Conservation (phyloP, 1,284 basidiomycete genomes). For the Phlebopus sp. region DNA sequence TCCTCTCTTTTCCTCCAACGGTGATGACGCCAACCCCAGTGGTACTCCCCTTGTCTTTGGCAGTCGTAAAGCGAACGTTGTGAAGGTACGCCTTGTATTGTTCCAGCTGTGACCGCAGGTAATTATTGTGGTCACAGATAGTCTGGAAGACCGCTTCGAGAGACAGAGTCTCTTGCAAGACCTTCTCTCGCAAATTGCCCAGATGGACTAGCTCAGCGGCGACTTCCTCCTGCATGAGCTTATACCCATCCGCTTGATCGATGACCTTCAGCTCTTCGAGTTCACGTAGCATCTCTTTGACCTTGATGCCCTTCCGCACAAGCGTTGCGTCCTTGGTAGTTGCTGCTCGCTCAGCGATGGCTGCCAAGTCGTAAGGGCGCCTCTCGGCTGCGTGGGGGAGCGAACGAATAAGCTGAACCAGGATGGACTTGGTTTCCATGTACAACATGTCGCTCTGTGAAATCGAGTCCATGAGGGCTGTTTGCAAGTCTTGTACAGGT, state of each 20-base stretch:
- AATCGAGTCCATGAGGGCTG: slow-evolving; percentile 94
- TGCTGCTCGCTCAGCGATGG: slow-evolving; percentile 90
- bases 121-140: slow-evolving; percentile 98
- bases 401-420: slow-evolving; percentile 95
- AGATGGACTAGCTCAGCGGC: slow-evolving; percentile 92
- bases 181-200: slow-evolving; percentile 95
- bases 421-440: slow-evolving; percentile 99
- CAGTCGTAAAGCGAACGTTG: slow-evolving; percentile 90
- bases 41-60: slow-evolving; percentile 80
- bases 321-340: slow-evolving; percentile 96
- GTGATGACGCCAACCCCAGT: slow-evolving; percentile 93
- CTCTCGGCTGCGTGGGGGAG: slow-evolving; percentile 83
- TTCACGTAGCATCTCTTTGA: slow-evolving; percentile 97
- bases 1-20: slow-evolving; percentile 97
- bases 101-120: slow-evolving; percentile 93
- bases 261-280: slow-evolving; percentile 90
- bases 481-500: slow-evolving; percentile 95
- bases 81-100: slow-evolving; percentile 99
- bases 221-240: slow-evolving; percentile 97
- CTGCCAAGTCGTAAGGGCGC: slow-evolving; percentile 86
- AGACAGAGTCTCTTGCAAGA: slow-evolving; percentile 87
- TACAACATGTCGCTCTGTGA: slow-evolving; percentile 98
- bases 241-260: slow-evolving; percentile 81
- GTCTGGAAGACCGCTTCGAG: slow-evolving; percentile 98
- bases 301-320: slow-evolving; percentile 96